A percentile compares a stretch with the other conserved stretches of the same genome.
These are phyloP conservation scores for Malus fusca DNA, from an alignment of 306 rosid species.

Conservation along the genomic window DNA sequence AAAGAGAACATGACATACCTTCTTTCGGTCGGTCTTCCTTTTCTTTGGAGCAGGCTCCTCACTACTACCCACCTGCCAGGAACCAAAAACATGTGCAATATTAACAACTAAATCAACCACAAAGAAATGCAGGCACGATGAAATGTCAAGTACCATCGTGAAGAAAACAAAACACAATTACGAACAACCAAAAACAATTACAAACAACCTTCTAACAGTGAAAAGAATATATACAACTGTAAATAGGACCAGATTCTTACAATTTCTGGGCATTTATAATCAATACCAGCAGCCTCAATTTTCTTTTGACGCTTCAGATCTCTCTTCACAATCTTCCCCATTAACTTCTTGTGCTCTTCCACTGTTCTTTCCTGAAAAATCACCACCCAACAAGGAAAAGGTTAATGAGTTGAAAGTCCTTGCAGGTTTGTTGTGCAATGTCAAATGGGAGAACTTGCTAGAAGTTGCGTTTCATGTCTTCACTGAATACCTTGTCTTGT, in stretches of 20 bases:
- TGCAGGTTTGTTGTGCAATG: background rate
- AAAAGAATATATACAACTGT: background rate
- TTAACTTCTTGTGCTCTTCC: slow-evolving; percentile 59
- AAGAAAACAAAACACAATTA: background rate
- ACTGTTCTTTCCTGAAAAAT: slow-evolving; percentile 60
- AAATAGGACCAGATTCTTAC: slow-evolving; percentile 34
- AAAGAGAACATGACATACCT: background rate
- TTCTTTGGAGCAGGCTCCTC: slow-evolving; percentile 75
- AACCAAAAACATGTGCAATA: background rate
- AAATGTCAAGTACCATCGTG: background rate
- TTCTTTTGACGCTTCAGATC: slow-evolving; percentile 48
- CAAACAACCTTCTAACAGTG: background rate
- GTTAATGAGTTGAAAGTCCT: background rate
- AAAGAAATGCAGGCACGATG: background rate
- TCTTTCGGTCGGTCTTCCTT: slow-evolving; percentile 51
- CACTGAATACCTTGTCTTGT: slow-evolving; percentile 53
- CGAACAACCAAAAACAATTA: background rate
- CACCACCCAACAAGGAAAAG: background rate
- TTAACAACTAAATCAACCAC: background rate
- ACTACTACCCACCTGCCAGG: slow-evolving; percentile 47
- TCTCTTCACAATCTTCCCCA: slow-evolving; percentile 51
- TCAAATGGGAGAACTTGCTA: background rate
- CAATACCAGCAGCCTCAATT: slow-evolving; percentile 79
- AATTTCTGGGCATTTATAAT: slow-evolving; percentile 77
- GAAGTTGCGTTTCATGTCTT: background rate